phyloP scores from a whole-genome alignment of 805 yeast species.

The Schwanniomyces occidentalis region DNA sequence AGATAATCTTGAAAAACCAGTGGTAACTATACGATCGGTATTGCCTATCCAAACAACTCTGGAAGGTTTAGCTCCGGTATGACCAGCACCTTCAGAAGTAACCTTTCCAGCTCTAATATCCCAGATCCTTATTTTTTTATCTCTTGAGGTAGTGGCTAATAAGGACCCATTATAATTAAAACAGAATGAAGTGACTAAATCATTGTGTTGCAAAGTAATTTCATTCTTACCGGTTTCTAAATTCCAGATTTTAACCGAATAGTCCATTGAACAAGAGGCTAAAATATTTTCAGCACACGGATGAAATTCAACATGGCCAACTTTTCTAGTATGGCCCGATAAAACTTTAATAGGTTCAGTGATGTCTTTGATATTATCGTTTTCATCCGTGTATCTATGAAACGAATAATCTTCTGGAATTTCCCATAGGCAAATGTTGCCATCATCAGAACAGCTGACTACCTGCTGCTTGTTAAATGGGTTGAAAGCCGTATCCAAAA shows the following conservation, averaged over 20 bases:
- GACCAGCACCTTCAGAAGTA: constrained; percentile 84
- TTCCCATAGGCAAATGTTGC: constrained; percentile 81
- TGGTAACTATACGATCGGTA: constrained; percentile 80
- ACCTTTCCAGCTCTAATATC: constrained; percentile 75
- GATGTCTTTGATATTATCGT: constrained; percentile 66
- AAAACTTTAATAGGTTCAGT: constrained; percentile 64
- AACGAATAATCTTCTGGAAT: constrained; percentile 82
- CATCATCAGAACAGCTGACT: constrained; percentile 79
- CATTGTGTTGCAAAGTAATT: constrained; percentile 79
- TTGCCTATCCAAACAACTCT: constrained; percentile 92
- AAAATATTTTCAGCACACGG: constrained; percentile 86
- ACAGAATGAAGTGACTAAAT: constrained; percentile 88
- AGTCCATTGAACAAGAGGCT: constrained; percentile 89
- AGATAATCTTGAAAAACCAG: constrained; percentile 90
- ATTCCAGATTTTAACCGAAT: constrained; percentile 91
- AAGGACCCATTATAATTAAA: constrained; percentile 88
- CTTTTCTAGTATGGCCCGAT: constrained; percentile 89
- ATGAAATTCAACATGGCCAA: constrained; percentile 87
- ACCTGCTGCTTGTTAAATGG: constrained; percentile 80
- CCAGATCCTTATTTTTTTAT: constrained; percentile 89
- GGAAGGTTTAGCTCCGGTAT: constrained; percentile 87
- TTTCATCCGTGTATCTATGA: constrained; percentile 51
- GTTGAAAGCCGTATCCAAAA: constrained; percentile 92
- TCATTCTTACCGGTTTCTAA: constrained; percentile 69
- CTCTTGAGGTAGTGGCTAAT: constrained; percentile 88